Conservation (phyloP, 768 basidiomycete genomes). For the Tulasnella sp. region DNA sequence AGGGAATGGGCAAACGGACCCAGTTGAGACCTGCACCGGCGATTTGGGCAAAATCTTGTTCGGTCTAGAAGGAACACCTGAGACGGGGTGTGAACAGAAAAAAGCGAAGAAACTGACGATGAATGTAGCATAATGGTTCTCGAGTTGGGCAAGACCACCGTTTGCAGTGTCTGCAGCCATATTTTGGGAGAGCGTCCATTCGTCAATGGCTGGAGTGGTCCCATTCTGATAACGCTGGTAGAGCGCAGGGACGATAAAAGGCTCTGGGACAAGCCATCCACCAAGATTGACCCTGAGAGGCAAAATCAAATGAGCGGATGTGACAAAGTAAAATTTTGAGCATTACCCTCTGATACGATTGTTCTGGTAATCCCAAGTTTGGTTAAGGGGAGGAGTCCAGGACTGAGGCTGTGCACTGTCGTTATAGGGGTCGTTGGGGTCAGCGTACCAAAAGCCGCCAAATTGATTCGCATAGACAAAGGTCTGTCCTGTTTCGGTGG, state of each 20-base stretch:
- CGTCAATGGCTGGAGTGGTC: slow-evolving; percentile 45
- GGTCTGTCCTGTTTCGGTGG: slow-evolving; percentile 68
- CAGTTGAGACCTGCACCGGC: slow-evolving; percentile 90
- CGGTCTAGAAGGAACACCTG: slow-evolving; percentile 45
- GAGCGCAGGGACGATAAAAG: slow-evolving; percentile 49
- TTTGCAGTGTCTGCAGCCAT: slow-evolving; percentile 55
- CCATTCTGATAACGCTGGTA: slow-evolving; percentile 51
- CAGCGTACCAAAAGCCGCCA: slow-evolving; percentile 83
- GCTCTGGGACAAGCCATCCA: slow-evolving; percentile 61
- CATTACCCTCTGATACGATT: slow-evolving; percentile 63
- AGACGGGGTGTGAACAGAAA: background rate
- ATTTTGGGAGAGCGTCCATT: slow-evolving; percentile 65
- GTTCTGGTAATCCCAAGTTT: slow-evolving; percentile 65
- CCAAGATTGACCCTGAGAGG: slow-evolving; percentile 74
- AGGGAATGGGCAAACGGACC: slow-evolving; percentile 80
- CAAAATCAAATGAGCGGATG: background rate
- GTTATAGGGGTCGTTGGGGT: slow-evolving; percentile 72
- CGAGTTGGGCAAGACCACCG: slow-evolving; percentile 44
- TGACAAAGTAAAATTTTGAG: background rate
- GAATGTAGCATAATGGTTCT: slow-evolving; percentile 87
- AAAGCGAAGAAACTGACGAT: slow-evolving; percentile 41
- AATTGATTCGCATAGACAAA: slow-evolving; percentile 72
- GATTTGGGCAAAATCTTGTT: slow-evolving; percentile 86
- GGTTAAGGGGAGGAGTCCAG: slow-evolving; percentile 72
- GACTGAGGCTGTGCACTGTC: slow-evolving; percentile 69